Base-by-base conservation (phyloP, 371 early-diverging fungal genomes). In the Lichtheimia ornata region DNA sequence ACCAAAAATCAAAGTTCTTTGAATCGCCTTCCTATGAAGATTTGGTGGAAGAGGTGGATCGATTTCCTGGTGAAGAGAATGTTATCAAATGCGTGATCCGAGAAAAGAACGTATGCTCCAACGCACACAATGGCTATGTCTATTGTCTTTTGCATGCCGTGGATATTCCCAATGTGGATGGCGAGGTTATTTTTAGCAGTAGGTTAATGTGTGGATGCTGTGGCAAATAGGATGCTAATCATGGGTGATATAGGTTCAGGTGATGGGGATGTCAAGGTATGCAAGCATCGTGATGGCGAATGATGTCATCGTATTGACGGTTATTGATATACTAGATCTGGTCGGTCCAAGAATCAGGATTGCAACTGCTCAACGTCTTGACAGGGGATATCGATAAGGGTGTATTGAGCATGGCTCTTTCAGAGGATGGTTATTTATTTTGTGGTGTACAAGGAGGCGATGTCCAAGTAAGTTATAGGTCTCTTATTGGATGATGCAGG, bases 361-460 rank as follows among this genome's bases (percentile, higher is more conserved):
- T 88, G 13, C 65, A 74, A 17, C 73, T 68, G 42, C 58, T 83
- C 41, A 72, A 67, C 50, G 77, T 76, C 1, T 66, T 82, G 27
- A 67, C 70, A 62, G 88, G 82, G 11, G 84, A 82, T 24, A 72
- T 76, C 28, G 90, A 88, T 52, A 79, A 76, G 49, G 84, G 87
- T 27, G 81, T 91, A 5, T 69, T 89, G 44, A 65, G 87, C 52
- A 61, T 93, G 53, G 84, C 87, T 4, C 59, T 91, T 41, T 79
- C 75, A 5, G 76, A 84, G 53, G 91, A 91, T 54, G 91, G 86
- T 1, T 81, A 90, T 43, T 67, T 93, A 59, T 90, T 87, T 59
- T 88, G 89, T 66, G 93, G 92, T 53, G 78, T 86, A n/a, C 93
- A 93, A 82, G 89, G 88, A 58, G 93, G 93, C 49, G 81, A 77